A percentile compares a stretch with the other conserved stretches of the same genome.
Conservation (phyloP, 306 rosid species). For the Herpetospermum pedunculosum region DNA sequence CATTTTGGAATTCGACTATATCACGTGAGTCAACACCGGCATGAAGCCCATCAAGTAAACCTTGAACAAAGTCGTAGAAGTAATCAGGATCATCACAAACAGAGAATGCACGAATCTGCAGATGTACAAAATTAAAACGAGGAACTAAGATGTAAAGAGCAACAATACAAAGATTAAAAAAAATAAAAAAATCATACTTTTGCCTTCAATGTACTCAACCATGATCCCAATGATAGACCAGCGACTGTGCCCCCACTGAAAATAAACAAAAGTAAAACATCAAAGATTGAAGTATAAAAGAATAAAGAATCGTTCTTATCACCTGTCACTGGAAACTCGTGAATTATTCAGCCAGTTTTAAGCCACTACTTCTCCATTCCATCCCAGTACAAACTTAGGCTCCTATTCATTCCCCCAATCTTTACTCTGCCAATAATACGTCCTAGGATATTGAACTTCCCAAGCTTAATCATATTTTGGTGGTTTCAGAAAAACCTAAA, state of each 20-base stretch:
- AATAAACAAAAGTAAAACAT: conserved; percentile 11
- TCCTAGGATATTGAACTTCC: neutral
- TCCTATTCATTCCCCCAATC: neutral
- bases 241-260: conserved; percentile 85
- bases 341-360: neutral
- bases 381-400: neutral
- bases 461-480: neutral
- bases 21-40: conserved; percentile 63
- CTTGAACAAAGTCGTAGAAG: conserved; percentile 70
- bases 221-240: conserved; percentile 76
- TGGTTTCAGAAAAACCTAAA: neutral
- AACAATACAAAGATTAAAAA: conserved; percentile 1
- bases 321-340: neutral
- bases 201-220: conserved; percentile 69
- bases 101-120: conserved; percentile 71
- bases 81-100: conserved; percentile 88
- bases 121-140: conserved; percentile 13
- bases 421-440: neutral
- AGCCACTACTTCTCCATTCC: neutral
- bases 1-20: conserved; percentile 55
- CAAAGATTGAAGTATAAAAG: neutral
- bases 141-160: conserved; percentile 1
- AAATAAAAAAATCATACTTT: conserved; percentile 40
- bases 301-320: neutral
- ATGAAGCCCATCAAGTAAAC: conserved; percentile 69